Evolutionary conservation across 1,284 basidiomycete species (phyloP).

Genomic region (Ustilago cynodontis): DNA sequence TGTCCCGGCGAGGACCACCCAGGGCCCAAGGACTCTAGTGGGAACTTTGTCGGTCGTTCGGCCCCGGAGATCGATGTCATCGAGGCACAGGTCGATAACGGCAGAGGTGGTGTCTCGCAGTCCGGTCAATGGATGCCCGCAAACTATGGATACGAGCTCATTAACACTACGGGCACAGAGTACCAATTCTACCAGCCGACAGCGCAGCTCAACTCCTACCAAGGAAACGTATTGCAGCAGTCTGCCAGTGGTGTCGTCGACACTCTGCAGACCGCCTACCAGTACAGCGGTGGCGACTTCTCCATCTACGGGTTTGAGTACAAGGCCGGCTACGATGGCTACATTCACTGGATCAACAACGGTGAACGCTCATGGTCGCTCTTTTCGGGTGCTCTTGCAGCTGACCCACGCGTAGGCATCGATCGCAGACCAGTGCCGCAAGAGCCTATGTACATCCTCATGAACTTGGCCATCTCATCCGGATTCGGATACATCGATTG

Average conservation of each 20-base stretch:
- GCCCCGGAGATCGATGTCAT: slow-evolving; percentile 79
- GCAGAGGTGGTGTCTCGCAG: slow-evolving; percentile 77
- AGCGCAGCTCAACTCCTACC: slow-evolving; percentile 57
- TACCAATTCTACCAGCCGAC: slow-evolving; percentile 54
- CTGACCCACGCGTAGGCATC: slow-evolving; percentile 72
- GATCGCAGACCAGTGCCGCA: slow-evolving; percentile 52
- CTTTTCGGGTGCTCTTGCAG: slow-evolving; percentile 77
- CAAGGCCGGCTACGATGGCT: slow-evolving; percentile 74
- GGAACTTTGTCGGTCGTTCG: slow-evolving; percentile 79
- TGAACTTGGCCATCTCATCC: slow-evolving; percentile 64
- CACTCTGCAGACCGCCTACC: slow-evolving; percentile 60
- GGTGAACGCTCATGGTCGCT: slow-evolving; percentile 71
- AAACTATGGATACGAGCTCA: slow-evolving; percentile 70
- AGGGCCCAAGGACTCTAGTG: slow-evolving; percentile 78
- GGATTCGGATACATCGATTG: slow-evolving; percentile 54
- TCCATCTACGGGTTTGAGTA: slow-evolving; percentile 69
- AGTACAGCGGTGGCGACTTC: slow-evolving; percentile 54
- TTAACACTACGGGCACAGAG: slow-evolving; percentile 58
- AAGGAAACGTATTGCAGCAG: slow-evolving; percentile 65
- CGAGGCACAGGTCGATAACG: slow-evolving; percentile 73
- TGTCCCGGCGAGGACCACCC: slow-evolving; percentile 84
- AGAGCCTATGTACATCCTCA: slow-evolving; percentile 64
- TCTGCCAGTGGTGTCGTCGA: slow-evolving; percentile 59
- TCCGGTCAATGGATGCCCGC: slow-evolving; percentile 81
- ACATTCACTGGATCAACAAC: slow-evolving; percentile 76